Conservation (phyloP, 1,284 basidiomycete genomes). For the Cutaneotrichosporon daszewskae region DNA sequence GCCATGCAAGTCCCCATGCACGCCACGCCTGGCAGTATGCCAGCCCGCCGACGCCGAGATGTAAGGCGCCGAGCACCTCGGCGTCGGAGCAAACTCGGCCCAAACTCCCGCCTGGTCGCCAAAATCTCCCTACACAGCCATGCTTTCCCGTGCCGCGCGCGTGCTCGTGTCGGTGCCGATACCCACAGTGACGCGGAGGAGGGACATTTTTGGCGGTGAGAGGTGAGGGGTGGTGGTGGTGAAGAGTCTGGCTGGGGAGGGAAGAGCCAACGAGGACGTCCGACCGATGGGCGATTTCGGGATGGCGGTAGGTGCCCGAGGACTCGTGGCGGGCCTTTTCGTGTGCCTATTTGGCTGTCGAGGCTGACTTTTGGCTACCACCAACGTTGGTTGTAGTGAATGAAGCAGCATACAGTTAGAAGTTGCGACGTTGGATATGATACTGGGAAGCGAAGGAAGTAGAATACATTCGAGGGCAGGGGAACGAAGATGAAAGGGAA, state of each 20-base stretch:
- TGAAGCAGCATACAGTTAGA: no score
- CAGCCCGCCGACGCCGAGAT: no score
- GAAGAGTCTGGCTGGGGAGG: not conserved
- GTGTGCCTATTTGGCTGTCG: constrained; percentile 1
- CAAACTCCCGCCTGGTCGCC: not conserved
- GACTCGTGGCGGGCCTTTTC: not conserved
- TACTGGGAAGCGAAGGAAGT: no score
- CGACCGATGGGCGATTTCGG: constrained; percentile 5
- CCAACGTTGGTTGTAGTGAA: no score
- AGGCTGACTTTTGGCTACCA: not conserved
- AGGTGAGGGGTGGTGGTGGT: constrained; percentile 3
- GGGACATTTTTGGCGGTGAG: constrained; percentile 36
- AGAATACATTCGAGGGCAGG: no score
- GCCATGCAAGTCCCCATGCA: no score
- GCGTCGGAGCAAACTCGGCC: not conserved
- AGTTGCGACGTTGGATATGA: no score
- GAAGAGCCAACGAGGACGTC: not conserved
- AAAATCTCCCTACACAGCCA: no score
- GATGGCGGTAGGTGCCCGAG: not conserved
- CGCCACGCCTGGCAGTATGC: no score
- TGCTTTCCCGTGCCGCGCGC: not conserved
- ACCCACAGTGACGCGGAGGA: constrained; percentile 40
- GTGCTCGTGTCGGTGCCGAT: not conserved
- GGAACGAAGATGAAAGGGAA: no score
- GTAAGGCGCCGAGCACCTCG: no score